Evolutionary conservation across 768 basidiomycete genomes (phyloP).

Genomic region (Tricholoma sp.): DNA sequence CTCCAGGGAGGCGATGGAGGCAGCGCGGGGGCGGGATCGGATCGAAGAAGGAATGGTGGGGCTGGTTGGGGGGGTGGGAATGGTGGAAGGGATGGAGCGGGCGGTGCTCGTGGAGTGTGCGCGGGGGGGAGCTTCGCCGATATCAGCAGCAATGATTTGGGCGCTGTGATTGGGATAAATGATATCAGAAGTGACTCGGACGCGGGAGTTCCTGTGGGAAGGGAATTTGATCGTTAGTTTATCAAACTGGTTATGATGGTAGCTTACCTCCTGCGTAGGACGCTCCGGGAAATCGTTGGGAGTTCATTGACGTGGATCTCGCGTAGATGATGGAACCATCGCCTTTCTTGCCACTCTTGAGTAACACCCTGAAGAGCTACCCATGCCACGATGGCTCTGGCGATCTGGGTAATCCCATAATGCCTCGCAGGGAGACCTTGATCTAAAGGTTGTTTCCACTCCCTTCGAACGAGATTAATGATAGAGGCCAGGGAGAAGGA

Average conservation of each 20-base stretch:
- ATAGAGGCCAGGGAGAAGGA: conserved; percentile 80
- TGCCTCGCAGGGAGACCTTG: conserved; percentile 52
- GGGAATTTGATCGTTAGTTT: neutral
- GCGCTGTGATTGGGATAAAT: conserved; percentile 63
- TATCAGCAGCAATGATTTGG: conserved; percentile 77
- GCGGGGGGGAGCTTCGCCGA: conserved; percentile 50
- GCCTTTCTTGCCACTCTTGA: conserved; percentile 71
- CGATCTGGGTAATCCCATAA: conserved; percentile 62
- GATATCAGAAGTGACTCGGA: conserved; percentile 70
- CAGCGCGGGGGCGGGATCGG: conserved; percentile 4
- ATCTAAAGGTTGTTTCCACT: conserved; percentile 60
- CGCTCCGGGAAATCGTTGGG: conserved; percentile 22
- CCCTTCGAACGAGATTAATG: conserved; percentile 72
- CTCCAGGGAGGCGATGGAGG: neutral
- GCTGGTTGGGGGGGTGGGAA: conserved; percentile 8
- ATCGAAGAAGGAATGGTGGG: conserved; percentile 9
- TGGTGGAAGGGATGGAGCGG: conserved; percentile 25
- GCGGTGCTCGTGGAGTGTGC: conserved; percentile 4
- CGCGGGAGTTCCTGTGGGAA: conserved; percentile 42
- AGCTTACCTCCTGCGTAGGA: conserved; percentile 30
- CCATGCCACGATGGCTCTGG: conserved; percentile 73
- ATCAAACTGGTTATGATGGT: neutral
- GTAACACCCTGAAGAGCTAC: conserved; percentile 78
- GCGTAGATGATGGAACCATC: conserved; percentile 59
- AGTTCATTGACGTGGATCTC: conserved; percentile 61